phyloP scores from a whole-genome alignment of 495 filamentous ascomycete genomes.

The Sabuloglossum arenarium region DNA sequence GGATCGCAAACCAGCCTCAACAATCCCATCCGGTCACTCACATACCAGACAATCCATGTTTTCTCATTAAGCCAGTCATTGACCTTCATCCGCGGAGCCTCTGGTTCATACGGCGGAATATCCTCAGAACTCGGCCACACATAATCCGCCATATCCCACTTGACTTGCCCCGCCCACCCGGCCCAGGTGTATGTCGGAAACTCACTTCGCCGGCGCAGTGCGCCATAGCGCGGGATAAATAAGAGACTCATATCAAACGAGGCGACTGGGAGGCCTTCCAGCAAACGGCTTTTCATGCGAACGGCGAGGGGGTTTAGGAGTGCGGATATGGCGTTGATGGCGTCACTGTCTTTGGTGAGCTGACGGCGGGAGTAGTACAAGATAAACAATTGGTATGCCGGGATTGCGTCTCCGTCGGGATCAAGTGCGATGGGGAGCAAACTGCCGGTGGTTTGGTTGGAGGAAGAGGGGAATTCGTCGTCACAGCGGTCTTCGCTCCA shows the following conservation, averaged over 20 bases:
- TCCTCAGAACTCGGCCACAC: background rate
- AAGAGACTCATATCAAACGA: background rate
- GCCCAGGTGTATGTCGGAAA: background rate
- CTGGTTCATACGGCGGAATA: background rate
- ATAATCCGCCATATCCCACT: background rate
- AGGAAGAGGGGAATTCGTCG: background rate
- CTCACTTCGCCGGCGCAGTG: background rate
- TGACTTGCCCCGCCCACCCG: background rate
- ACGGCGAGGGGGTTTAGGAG: background rate
- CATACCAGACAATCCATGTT: background rate
- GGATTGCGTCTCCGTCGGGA: background rate
- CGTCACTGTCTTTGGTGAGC: background rate
- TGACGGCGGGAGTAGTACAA: background rate
- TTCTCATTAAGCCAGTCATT: background rate
- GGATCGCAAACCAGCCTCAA: background rate
- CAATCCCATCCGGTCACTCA: background rate
- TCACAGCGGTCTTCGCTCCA: background rate
- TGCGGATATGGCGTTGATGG: background rate
- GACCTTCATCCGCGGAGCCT: background rate
- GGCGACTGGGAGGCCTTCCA: background rate
- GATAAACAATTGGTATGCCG: background rate
- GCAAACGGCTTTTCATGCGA: background rate
- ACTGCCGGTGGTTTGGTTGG: background rate
- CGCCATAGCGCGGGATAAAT: background rate
- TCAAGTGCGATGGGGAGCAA: background rate